Evolutionary conservation across 768 basidiomycete genomes (phyloP), one percentile per base, ranked within the genome.

Genomic region (Leccinum uliginosum): DNA sequence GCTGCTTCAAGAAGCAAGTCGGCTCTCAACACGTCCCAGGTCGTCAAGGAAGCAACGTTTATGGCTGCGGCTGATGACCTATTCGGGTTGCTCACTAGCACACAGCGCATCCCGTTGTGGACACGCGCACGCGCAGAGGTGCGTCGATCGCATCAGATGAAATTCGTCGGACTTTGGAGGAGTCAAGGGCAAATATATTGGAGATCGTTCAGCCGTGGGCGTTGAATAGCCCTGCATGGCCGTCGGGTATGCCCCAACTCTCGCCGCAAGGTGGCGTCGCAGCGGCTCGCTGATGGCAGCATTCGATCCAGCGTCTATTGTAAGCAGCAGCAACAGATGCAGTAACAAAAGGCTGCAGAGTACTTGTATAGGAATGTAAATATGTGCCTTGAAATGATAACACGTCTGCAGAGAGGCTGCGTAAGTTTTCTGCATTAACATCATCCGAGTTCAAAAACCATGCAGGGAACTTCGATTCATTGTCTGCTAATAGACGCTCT

Each of bases 201-300:
- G 84, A 91, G 74, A 87, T 96, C 50, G 83, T 92, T 2, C 93
- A 95, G 74, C 86, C 88, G 4, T 98, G 94, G 94, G 81, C 83
- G 38, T 74, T 95, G 59, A 77, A 83, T 65, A 90, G 82, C 67
- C 92, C 93, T 45, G 84, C 82, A 29, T 98, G 94, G 94, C 93
- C 93, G n/a, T 75, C 80, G 55, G 81, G 85, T 88, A 69, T 61
- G 65, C 24, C n/a, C n/a, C n/a, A n/a, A n/a, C n/a, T n/a, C n/a
- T n/a, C n/a, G n/a, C n/a, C n/a, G n/a, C n/a, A n/a, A n/a, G n/a
- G n/a, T n/a, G n/a, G n/a, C n/a, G n/a, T n/a, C n/a, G n/a, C n/a
- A n/a, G n/a, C n/a, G n/a, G n/a, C n/a, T n/a, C n/a, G n/a, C n/a
- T n/a, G n/a, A n/a, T n/a, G n/a, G n/a, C n/a, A n/a, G n/a, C n/a